A percentile compares a stretch with the other conserved stretches of the same genome.
Conservation (phyloP, 2,329 filamentous ascomycete genomes). For the Dactylellina haptotyla region DNA sequence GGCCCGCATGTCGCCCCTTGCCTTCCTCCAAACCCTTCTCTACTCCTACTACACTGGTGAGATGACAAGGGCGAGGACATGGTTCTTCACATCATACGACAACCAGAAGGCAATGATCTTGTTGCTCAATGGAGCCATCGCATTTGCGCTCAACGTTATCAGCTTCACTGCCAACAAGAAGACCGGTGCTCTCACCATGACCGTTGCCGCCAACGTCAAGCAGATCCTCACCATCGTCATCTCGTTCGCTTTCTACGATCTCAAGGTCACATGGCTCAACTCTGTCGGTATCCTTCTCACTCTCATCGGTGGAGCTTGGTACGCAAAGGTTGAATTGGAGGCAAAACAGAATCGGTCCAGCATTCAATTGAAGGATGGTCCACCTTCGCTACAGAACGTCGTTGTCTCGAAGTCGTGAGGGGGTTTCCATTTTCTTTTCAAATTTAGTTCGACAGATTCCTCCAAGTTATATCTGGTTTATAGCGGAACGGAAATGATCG, state of each 20-base stretch:
- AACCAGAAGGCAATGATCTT: constrained; percentile 60
- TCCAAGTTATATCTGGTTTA: constrained; percentile 49
- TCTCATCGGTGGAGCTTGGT: constrained; percentile 68
- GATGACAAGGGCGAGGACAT: constrained; percentile 59
- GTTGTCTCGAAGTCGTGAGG: constrained; percentile 51
- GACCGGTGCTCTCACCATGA: constrained; percentile 70
- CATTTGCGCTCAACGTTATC: constrained; percentile 69
- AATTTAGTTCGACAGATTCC: constrained; percentile 16
- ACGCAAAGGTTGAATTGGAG: constrained; percentile 66
- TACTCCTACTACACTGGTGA: constrained; percentile 73
- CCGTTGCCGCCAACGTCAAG: constrained; percentile 70
- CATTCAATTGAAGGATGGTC: constrained; percentile 39
- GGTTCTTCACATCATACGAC: constrained; percentile 51
- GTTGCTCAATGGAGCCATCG: constrained; percentile 67
- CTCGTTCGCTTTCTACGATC: constrained; percentile 67
- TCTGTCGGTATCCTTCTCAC: constrained; percentile 67
- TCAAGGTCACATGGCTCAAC: constrained; percentile 67
- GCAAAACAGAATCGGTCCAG: constrained; percentile 60
- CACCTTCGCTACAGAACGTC: constrained; percentile 37
- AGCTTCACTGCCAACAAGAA: constrained; percentile 70
- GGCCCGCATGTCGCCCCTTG: constrained; percentile 72
- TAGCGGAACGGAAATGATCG: constrained; percentile 51
- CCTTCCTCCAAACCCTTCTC: constrained; percentile 73
- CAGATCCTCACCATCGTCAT: constrained; percentile 69
- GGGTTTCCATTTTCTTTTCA: constrained; percentile 8